Percentiles rank a stretch among this genome's conserved stretches.
Evolutionary conservation across 768 basidiomycete species (phyloP).

Genomic region (Boletus sp.): DNA sequence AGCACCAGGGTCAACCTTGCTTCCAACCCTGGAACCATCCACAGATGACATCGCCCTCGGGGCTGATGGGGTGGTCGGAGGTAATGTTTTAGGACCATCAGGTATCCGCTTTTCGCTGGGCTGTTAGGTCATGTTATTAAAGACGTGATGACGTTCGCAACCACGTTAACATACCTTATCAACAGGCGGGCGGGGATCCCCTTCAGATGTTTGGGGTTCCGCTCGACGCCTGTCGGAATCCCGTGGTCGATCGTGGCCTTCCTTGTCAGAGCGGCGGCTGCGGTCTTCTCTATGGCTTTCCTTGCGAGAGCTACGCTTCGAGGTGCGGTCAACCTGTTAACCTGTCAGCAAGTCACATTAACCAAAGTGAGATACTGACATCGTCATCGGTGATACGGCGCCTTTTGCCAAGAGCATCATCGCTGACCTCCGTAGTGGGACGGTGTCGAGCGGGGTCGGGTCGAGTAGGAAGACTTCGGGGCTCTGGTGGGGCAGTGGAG

Average conservation of each 20-base stretch:
- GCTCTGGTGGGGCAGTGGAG: constrained; percentile 40
- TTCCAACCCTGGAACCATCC: constrained; percentile 39
- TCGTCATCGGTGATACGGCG: constrained; percentile 71
- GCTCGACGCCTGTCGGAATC: constrained; percentile 67
- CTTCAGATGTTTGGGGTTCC: constrained; percentile 58
- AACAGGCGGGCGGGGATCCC: constrained; percentile 45
- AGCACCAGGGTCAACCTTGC: constrained; percentile 39
- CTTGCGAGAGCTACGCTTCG: constrained; percentile 81
- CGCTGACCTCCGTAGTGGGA: constrained; percentile 39
- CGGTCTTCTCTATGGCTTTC: constrained; percentile 77
- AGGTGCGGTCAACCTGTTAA: constrained; percentile 62
- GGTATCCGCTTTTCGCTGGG: constrained; percentile 53
- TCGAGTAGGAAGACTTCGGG: constrained; percentile 55
- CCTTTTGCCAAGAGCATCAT: constrained; percentile 74
- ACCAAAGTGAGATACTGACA: constrained; percentile 40
- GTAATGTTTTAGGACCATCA: constrained; percentile 54
- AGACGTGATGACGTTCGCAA: not conserved
- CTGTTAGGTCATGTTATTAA: constrained; percentile 29
- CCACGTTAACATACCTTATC: constrained; percentile 55
- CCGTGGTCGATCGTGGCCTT: constrained; percentile 61
- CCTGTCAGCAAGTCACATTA: constrained; percentile 10
- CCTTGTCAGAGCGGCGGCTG: constrained; percentile 66
- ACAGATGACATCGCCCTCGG: constrained; percentile 67
- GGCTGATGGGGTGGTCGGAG: constrained; percentile 62
- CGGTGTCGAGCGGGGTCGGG: constrained; percentile 62